Base-by-base conservation (phyloP, 176 grass and related monocot species). In the Eleusine coracana region DNA sequence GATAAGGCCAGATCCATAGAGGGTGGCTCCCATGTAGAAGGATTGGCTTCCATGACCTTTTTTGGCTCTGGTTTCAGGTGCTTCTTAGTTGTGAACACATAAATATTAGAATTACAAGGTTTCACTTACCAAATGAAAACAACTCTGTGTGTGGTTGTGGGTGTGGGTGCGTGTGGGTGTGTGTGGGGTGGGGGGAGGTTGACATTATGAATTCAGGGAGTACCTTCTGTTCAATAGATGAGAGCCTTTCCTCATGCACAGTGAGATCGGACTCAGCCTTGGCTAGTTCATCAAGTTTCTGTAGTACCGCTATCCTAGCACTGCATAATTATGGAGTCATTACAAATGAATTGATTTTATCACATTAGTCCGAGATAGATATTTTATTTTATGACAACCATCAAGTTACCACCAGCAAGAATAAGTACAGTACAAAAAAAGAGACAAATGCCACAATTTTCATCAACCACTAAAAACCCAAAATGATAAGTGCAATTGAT, bases 221-320 rank as follows among this genome's bases (percentile, higher is more conserved):
- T 85, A 99, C 96, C 93, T 92, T 85, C 67, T 91, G 76, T 83
- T 96, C 91, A 71, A 99, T 93, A 80, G 68, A 66, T 84, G 64
- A 83, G 55, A 99, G 83, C 16, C 34, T 89, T 63, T 89, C 83
- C 71, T 96, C 82, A 80, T 88, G 89, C 70, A 77, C 60, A 0
- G 68, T 83, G 69, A 99, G 91, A 76, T 99, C 87, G 85, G 77
- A 77, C 86, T 99, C 93, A 79, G 96, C 89, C 75, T 79, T 86
- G 67, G 89, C 87, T 68, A 99, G 85, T 80, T 90, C 89, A 76
- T 93, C 83, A 41, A 99, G 91, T 82, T 96, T 90, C 66, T 76
- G 82, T 86, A 99, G 74, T 38, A 96, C 66, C 56, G 95, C 86
- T 31, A 89, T 93, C 68, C 86, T 86, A 78, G 85, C 83, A 80